These are phyloP conservation scores for Moesziomyces parantarcticus DNA, from an alignment of 1,284 basidiomycete genomes.

Conservation along the genomic window DNA sequence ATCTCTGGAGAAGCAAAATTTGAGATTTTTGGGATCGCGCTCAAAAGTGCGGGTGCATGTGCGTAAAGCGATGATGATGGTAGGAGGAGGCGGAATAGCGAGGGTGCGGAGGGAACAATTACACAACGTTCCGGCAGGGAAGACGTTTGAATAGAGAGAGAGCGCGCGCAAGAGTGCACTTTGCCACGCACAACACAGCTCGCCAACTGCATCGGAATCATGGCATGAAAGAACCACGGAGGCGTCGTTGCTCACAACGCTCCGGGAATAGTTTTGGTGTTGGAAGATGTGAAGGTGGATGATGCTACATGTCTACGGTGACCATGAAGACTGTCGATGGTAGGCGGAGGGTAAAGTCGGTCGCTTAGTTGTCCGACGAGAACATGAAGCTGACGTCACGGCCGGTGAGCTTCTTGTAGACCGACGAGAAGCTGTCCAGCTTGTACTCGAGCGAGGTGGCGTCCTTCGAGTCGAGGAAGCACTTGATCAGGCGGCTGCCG, in stretches of 20 bases:
- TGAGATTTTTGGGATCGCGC: slow-evolving; percentile 23
- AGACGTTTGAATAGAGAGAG: slow-evolving; percentile 11
- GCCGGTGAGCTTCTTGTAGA: slow-evolving; percentile 92
- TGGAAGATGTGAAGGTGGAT: slow-evolving; percentile 2
- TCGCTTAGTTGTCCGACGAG: slow-evolving; percentile 54
- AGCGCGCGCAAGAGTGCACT: slow-evolving; percentile 3
- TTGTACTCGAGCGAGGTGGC: slow-evolving; percentile 99
- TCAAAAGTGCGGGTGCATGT: slow-evolving; percentile 25
- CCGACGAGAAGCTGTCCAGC: slow-evolving; percentile 93
- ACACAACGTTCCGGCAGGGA: slow-evolving; percentile 27
- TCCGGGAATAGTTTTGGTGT: slow-evolving; percentile 19
- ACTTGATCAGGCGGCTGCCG: slow-evolving; percentile 67
- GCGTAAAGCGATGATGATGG: slow-evolving; percentile 4
- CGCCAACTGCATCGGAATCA: too few relatives aligned
- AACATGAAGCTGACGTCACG: slow-evolving; percentile 78
- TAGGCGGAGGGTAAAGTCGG: background rate
- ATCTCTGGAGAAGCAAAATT: slow-evolving; percentile 45
- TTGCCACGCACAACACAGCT: too few relatives aligned
- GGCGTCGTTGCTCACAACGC: background rate
- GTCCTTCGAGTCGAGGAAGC: slow-evolving; percentile 96
- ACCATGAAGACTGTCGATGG: background rate
- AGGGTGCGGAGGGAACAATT: slow-evolving; percentile 26
- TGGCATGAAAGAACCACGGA: slow-evolving; percentile 7
- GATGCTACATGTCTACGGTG: slow-evolving; percentile 16
- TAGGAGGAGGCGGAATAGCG: too few relatives aligned